Evolutionary conservation across 257 asterid species (phyloP), one percentile per base, ranked within the genome.

Genomic region (Paraleonurus japonicus): DNA sequence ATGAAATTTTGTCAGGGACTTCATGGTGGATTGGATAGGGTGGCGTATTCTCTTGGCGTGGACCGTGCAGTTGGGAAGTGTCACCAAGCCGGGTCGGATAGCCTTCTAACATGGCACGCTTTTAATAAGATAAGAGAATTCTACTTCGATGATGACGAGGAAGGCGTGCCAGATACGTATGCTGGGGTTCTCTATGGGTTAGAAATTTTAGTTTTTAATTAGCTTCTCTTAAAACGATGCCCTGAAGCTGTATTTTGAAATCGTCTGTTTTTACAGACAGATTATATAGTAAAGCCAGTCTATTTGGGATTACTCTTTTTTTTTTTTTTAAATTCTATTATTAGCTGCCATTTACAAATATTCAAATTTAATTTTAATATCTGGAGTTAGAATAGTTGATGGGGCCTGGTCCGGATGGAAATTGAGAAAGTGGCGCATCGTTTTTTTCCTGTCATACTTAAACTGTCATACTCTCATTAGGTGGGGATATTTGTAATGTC

Each of bases 21-120:
- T 26, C 82, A 88, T 51, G 98, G 98, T 10, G 98, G 98, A 51
- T 57, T 92, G 84, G 87, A 92, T 78, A 81, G 88, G 61, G 82
- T 90, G 73, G 95, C 96, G 0, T 74, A 59, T 71, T 72, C 86
- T 20, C 90, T 90, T 7, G 84, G 75, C 26, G 81, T 90, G 72
- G 67, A 43, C 48, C 83, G 98, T 48, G 82, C 65, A 0, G 96
- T 83, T 0, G 98, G 98, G 17, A 81, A 70, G 73, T 79, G 86
- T 51, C 98, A 92, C 78, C 98, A 89, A 81, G 95, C 98, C 0
- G 96, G 98, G 5, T 92, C 98, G 1, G 96, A 92, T 78, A 92
- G 98, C 78, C 73, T 92, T 75, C 81, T 88, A 55, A 92, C 96
- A 0, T 86, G 91, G 96, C 94, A 85, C 35, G 84, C 88, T 4